Percentiles rank a stretch among this genome's conserved stretches.
phyloP scores from a whole-genome alignment of 2,329 filamentous ascomycete genomes.

The Leptographium wingfieldii region DNA sequence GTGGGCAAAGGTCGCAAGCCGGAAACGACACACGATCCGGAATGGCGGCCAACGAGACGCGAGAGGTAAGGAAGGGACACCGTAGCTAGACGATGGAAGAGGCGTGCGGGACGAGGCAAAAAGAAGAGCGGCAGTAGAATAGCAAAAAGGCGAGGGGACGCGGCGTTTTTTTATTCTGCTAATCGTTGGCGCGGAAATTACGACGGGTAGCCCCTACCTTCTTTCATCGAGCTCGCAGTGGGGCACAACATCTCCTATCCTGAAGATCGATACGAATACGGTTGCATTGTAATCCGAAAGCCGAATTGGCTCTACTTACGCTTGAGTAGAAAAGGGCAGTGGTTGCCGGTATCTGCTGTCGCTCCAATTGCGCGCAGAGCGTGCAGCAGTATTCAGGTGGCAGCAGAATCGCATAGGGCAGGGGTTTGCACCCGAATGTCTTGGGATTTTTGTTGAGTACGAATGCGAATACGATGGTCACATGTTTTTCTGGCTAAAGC shows the following conservation, averaged over 20 bases:
- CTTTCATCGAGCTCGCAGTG: not conserved
- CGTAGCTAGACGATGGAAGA: not conserved
- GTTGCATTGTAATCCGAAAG: not conserved
- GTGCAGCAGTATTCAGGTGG: not conserved
- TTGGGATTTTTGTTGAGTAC: not conserved
- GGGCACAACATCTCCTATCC: not conserved
- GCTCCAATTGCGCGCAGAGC: not conserved
- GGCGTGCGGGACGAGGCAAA: not conserved
- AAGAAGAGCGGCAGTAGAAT: not conserved
- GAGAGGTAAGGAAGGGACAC: not conserved
- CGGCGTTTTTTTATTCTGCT: not conserved
- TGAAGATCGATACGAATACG: not conserved
- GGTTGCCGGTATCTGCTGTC: not conserved
- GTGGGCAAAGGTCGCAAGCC: not conserved
- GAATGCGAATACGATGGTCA: conserved; percentile 3
- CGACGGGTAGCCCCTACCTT: not conserved
- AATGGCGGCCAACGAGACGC: not conserved
- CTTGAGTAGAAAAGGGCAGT: not conserved
- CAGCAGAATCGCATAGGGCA: not conserved
- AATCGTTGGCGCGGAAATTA: conserved; percentile 1
- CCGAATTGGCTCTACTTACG: not conserved
- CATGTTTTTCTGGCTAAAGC: not conserved
- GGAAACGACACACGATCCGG: not conserved
- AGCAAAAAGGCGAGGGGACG: not conserved
- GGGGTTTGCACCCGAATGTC: not conserved